Evolutionary conservation across 176 grass and related monocot genomes (phyloP), one percentile per base, ranked within the genome.

Genomic region (Phragmites australis): DNA sequence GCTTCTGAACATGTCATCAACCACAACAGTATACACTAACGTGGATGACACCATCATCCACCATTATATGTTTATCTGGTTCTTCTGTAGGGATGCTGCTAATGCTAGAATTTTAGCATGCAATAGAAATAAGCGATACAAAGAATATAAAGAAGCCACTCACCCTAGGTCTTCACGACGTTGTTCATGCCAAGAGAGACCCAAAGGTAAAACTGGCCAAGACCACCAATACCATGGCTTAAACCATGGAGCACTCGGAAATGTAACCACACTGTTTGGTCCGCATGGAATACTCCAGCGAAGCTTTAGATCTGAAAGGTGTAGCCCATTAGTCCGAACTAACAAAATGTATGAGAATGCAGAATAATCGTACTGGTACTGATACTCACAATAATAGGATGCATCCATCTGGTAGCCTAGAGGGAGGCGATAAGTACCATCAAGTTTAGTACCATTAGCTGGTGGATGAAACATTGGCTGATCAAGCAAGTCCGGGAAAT

Each of bases 161-260:
- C 59, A 97, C 94, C 94, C 91, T 27, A 97, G 76, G 65, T 65
- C 81, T 56, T 90, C 83, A 34, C 82, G 87, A 11, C 91, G 91
- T 48, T 94, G 91, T 83, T 97, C 89, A 57, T 97, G 94, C 94
- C 94, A 97, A 51, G 91, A 94, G 48, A 97, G 79, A 13, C 94
- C 94, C 58, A 97, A 81, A 68, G 91, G 94, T 61, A 97, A 77
- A 45, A 97, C 79, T 40, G 94, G 94, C 91, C 94, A 97, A 85
- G 94, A 91, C 94, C 91, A 97, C 94, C 94, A 97, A 68, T 97
- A 97, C 94, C 94, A 97, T 85, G 94, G 94, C 80, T 97, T 97
- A 59, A 97, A 85, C 94, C 91, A 97, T 54, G 91, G 94, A 40
- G 94, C 94, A 45, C 94, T 93, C 2, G 94, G 94, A 77, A 97